Percentiles rank a stretch among this genome's conserved stretches.
These are phyloP conservation scores for Rutidosis leptorrhynchoides DNA, from an alignment of 129 eudicot species.

Conservation along the genomic window DNA sequence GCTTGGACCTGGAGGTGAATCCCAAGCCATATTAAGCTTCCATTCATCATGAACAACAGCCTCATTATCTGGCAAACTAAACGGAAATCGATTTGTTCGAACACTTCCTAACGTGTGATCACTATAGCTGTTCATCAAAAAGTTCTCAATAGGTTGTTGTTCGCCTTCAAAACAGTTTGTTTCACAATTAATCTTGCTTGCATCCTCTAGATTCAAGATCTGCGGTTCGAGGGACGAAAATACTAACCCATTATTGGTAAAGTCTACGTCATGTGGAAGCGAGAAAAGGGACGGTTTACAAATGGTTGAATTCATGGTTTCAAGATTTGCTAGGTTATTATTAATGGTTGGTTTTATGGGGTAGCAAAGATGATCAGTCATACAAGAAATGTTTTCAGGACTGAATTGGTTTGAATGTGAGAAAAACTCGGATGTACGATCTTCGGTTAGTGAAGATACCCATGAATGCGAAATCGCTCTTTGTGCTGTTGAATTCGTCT, in stretches of 20 bases:
- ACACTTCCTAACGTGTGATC: conserved; percentile 39
- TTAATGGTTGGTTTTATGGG: conserved; percentile 29
- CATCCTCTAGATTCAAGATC: conserved; percentile 26
- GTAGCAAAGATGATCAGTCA: conserved; percentile 27
- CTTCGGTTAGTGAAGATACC: conserved; percentile 49
- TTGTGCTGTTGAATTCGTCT: conserved; percentile 61
- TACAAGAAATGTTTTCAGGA: conserved; percentile 51
- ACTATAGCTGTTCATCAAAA: conserved; percentile 33
- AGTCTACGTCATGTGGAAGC: conserved; percentile 29
- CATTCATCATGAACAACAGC: conserved; percentile 32
- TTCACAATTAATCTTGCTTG: conserved; percentile 29
- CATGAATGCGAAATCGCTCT: conserved; percentile 73
- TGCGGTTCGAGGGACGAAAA: conserved; percentile 40
- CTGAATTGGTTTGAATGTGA: conserved; percentile 30
- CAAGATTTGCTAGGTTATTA: conserved; percentile 34
- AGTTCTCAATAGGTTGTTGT: conserved; percentile 40
- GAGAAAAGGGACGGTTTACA: conserved; percentile 30
- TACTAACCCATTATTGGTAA: conserved; percentile 28
- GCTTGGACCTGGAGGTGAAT: conserved; percentile 64
- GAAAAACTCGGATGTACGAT: conserved; percentile 39
- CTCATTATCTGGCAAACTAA: conserved; percentile 37
- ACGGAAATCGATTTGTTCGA: conserved; percentile 47
- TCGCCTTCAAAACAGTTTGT: conserved; percentile 30
- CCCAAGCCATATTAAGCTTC: conserved; percentile 60
- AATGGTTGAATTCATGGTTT: conserved; percentile 24